phyloP scores from a whole-genome alignment of 176 grass and related monocot genomes.

The Oryza officinalis region DNA sequence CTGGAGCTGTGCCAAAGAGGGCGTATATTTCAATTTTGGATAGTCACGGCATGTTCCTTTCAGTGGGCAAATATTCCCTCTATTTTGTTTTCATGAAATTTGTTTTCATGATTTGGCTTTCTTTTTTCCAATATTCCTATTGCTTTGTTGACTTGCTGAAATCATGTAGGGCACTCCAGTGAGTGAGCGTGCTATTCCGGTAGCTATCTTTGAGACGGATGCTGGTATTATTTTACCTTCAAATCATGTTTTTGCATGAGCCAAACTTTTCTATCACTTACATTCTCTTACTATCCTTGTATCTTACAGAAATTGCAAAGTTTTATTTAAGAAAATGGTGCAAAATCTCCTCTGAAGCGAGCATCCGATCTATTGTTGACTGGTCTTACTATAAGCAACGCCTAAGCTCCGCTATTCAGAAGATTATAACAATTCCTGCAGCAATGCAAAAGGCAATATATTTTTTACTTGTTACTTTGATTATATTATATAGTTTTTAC shows the following conservation, averaged over 20 bases:
- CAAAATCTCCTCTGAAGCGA: constrained; percentile 78
- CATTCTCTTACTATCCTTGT: constrained; percentile 7
- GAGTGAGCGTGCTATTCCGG: constrained; percentile 92
- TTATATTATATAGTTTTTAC: not conserved
- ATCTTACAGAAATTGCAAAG: constrained; percentile 63
- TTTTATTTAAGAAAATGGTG: constrained; percentile 95
- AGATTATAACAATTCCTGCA: constrained; percentile 98
- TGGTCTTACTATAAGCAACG: constrained; percentile 98
- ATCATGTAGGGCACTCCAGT: constrained; percentile 90
- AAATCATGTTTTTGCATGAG: constrained; percentile 29
- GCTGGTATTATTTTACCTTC: constrained; percentile 53
- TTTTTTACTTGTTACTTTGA: constrained; percentile 3
- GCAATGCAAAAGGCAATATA: constrained; percentile 92
- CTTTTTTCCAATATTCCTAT: constrained; percentile 28
- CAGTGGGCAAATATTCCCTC: constrained; percentile 8
- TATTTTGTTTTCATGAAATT: constrained; percentile 27
- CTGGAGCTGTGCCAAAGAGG: too few relatives aligned
- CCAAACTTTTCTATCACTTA: constrained; percentile 37
- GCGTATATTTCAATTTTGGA: not conserved
- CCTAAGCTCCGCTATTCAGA: constrained; percentile 88
- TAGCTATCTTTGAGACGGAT: constrained; percentile 96
- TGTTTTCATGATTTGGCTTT: constrained; percentile 23
- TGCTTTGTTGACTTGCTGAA: constrained; percentile 44
- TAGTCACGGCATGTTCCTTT: constrained; percentile 9
- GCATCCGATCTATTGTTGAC: constrained; percentile 84